Conservation (phyloP, 2,329 filamentous ascomycete genomes). For the Cladophialophora immunda region DNA sequence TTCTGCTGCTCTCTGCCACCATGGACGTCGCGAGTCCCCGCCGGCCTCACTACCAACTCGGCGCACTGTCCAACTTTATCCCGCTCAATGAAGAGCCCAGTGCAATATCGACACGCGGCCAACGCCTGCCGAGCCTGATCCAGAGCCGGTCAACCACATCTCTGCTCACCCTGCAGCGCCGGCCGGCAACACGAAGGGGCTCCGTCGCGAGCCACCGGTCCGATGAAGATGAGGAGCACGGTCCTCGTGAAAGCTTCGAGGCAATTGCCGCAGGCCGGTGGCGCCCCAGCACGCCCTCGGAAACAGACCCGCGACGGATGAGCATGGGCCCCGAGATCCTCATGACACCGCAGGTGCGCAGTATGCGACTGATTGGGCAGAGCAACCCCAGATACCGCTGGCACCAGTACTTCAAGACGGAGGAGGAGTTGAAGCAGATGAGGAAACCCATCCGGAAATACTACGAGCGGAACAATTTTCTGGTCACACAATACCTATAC, state of each 20-base stretch:
- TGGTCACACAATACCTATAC: constrained; percentile 91
- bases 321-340: constrained; percentile 40
- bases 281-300: constrained; percentile 19
- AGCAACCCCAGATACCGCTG: constrained; percentile 86
- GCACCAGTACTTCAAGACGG: constrained; percentile 84
- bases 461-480: constrained; percentile 86
- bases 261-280: constrained; percentile 36
- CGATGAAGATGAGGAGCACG: constrained; percentile 36
- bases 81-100: constrained; percentile 47
- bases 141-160: constrained; percentile 39
- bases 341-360: constrained; percentile 51
- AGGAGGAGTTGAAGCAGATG: constrained; percentile 76
- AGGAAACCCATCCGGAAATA: constrained; percentile 79
- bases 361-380: constrained; percentile 86
- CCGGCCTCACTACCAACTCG: constrained; percentile 36
- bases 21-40: constrained; percentile 29
- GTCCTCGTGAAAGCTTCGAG: constrained; percentile 24
- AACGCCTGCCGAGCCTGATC: constrained; percentile 48
- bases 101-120: constrained; percentile 52
- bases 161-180: constrained; percentile 34
- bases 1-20: background rate
- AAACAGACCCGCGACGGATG: constrained; percentile 36
- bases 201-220: constrained; percentile 37
- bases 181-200: constrained; percentile 16
- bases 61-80: constrained; percentile 40